Conservation (phyloP, 1,284 basidiomycete genomes). For the Phlebopus sp. region DNA sequence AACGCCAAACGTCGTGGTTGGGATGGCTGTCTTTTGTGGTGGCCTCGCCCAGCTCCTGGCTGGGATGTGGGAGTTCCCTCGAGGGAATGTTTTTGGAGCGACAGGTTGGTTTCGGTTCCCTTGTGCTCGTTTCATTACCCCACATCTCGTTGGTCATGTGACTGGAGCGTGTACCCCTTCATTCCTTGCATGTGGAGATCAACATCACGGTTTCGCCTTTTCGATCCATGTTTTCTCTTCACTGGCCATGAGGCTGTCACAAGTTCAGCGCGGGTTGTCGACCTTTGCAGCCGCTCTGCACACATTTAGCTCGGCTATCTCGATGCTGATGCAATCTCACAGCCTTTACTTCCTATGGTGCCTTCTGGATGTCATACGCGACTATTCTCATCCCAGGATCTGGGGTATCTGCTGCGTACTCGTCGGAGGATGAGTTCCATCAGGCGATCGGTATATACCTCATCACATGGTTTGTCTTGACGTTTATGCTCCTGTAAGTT, state of each 20-base stretch:
- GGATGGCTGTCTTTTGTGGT: constrained; percentile 81
- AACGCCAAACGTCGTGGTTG: constrained; percentile 73
- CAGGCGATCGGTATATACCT: constrained; percentile 68
- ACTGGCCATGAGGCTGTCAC: neutral
- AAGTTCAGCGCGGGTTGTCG: neutral
- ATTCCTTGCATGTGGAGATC: neutral
- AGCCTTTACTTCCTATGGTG: constrained; percentile 82
- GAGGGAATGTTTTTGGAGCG: constrained; percentile 68
- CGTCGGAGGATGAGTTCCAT: constrained; percentile 40
- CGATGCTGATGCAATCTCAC: neutral
- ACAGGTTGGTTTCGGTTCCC: constrained; percentile 48
- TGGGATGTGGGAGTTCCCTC: constrained; percentile 81
- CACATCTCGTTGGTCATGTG: constrained; percentile 3
- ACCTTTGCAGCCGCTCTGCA: neutral
- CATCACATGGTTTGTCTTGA: constrained; percentile 69
- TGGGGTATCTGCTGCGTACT: constrained; percentile 56
- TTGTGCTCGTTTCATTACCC: neutral
- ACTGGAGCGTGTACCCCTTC: neutral
- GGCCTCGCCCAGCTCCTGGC: constrained; percentile 78
- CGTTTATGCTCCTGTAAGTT: constrained; percentile 47
- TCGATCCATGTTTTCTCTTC: neutral
- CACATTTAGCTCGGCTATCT: neutral
- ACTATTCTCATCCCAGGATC: constrained; percentile 63
- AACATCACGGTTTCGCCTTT: neutral
- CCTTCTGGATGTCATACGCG: constrained; percentile 82